Conservation (phyloP, 192 early-diverging fungal species). For the Entomortierella beljakovae region DNA sequence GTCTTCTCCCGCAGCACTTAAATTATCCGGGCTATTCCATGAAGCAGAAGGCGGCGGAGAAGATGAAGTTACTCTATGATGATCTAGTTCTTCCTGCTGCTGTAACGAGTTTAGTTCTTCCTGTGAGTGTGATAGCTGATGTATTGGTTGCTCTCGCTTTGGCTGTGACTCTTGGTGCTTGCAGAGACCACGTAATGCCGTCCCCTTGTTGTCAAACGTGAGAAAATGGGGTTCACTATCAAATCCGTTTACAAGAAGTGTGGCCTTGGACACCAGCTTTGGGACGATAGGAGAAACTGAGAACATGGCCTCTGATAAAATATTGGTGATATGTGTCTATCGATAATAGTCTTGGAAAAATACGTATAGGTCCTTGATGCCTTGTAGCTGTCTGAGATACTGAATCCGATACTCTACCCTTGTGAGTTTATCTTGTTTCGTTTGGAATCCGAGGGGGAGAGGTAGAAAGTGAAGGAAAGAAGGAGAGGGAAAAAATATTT, state of each 20-base stretch:
- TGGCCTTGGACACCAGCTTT: not conserved
- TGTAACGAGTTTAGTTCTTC: not conserved
- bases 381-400: not conserved
- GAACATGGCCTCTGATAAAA: not conserved
- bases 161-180: not conserved
- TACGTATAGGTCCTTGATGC: no score
- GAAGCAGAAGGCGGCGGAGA: not conserved
- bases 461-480: not conserved
- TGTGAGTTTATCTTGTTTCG: not conserved
- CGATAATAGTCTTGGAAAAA: not conserved
- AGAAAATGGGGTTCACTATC: not conserved
- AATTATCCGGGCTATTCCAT: not conserved
- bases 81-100: not conserved
- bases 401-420: not conserved
- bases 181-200: not conserved
- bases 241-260: not conserved
- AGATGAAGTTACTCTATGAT: not conserved
- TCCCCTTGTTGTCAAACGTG: not conserved
- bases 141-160: not conserved
- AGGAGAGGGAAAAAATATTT: constrained; percentile 6
- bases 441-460: not conserved
- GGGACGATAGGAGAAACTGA: not conserved
- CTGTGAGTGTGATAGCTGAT: not conserved
- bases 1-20: not conserved
- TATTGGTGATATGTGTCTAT: not conserved